phyloP scores from a whole-genome alignment of 345 rosid species.

The Orychophragmus violaceus region DNA sequence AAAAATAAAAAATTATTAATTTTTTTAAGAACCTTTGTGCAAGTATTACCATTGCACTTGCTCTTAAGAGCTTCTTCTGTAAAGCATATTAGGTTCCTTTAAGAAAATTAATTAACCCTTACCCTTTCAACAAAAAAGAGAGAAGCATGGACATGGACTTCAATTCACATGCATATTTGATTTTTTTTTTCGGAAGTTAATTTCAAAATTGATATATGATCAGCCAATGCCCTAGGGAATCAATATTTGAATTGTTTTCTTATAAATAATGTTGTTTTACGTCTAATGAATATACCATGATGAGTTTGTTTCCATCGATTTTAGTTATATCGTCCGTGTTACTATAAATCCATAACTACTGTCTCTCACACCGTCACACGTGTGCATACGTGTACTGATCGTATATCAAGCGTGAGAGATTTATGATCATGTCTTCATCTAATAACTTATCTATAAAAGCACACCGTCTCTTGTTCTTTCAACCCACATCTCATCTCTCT shows the following conservation, averaged over 20 bases:
- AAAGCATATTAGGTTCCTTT: not conserved
- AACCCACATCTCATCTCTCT: conserved; percentile 3
- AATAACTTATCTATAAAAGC: conserved; percentile 12
- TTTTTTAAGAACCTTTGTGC: no score
- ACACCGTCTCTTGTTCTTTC: not conserved
- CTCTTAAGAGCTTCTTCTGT: no score
- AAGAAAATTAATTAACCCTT: not conserved
- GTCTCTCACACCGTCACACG: conserved; percentile 9
- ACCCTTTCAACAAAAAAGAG: not conserved
- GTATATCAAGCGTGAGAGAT: conserved; percentile 23
- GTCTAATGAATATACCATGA: not conserved
- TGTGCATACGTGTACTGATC: conserved; percentile 17
- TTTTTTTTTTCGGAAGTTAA: not conserved
- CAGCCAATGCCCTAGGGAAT: not conserved
- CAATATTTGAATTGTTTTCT: not conserved
- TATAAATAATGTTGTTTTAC: not conserved
- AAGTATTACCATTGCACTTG: no score
- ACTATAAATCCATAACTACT: not conserved
- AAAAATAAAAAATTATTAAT: no score
- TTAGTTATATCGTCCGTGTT: not conserved
- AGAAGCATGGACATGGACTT: not conserved
- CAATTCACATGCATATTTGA: not conserved
- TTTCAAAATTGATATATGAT: not conserved
- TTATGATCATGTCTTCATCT: not conserved
- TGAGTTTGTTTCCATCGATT: not conserved